These are phyloP conservation scores for Dissophora ornata DNA, from an alignment of 192 early-diverging fungal species.

Conservation along the genomic window DNA sequence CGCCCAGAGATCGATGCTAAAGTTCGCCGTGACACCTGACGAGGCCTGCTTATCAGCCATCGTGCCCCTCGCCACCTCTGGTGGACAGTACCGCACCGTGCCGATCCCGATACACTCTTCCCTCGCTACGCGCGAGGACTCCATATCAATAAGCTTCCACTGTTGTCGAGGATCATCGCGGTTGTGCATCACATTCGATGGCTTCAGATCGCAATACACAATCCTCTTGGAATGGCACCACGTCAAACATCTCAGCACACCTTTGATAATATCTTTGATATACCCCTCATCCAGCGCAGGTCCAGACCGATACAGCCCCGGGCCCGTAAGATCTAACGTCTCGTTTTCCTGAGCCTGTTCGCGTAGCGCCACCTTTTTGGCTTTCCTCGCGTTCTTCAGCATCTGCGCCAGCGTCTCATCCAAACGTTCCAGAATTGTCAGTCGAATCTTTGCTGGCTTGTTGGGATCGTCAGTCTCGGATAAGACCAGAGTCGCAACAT, in stretches of 20 bases:
- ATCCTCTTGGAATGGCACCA: constrained; percentile 62
- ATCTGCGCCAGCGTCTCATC: constrained; percentile 59
- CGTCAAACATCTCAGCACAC: constrained; percentile 51
- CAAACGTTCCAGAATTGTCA: constrained; percentile 60
- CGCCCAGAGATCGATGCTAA: constrained; percentile 63
- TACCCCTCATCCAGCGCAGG: constrained; percentile 40
- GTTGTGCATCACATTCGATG: constrained; percentile 63
- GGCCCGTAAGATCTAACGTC: constrained; percentile 27
- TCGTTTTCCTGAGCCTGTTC: constrained; percentile 20
- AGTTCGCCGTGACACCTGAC: constrained; percentile 59
- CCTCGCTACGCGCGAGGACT: constrained; percentile 56
- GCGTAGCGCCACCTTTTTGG: constrained; percentile 40
- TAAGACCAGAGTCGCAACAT: constrained; percentile 60
- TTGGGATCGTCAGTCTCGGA: constrained; percentile 50
- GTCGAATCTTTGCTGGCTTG: constrained; percentile 36
- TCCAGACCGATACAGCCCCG: constrained; percentile 30
- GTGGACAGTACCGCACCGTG: constrained; percentile 63
- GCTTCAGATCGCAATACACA: constrained; percentile 67
- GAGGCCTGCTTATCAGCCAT: constrained; percentile 57
- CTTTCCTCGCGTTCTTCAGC: constrained; percentile 50
- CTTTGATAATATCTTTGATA: constrained; percentile 46
- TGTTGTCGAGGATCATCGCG: constrained; percentile 38
- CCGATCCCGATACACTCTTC: constrained; percentile 62
- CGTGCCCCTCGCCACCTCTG: constrained; percentile 61
- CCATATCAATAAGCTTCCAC: constrained; percentile 66